Evolutionary conservation across 176 grass and related monocot genomes (phyloP).

Genomic region (Elaeis guineensis): DNA sequence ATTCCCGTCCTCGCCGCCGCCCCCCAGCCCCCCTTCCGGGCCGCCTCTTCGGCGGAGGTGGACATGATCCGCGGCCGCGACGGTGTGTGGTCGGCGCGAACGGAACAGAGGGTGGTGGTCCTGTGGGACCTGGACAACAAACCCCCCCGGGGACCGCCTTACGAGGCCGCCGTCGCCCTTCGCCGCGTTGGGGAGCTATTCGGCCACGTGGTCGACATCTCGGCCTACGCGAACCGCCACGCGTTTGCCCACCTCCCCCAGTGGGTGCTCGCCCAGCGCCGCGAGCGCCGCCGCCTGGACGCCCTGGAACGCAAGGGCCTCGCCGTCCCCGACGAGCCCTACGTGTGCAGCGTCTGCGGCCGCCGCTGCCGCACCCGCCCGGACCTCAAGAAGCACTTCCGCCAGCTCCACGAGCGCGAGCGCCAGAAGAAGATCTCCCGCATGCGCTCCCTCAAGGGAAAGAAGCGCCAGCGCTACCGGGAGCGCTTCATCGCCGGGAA

Average conservation of each 20-base stretch:
- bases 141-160: conserved; percentile 67
- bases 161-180: conserved; percentile 52
- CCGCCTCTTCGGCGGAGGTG: conserved; percentile 20
- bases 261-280: conserved; percentile 60
- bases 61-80: conserved; percentile 54
- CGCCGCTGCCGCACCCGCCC: conserved; percentile 77
- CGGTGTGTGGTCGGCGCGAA: conserved; percentile 30
- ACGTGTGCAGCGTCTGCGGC: conserved; percentile 73
- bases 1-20: conserved; percentile 7
- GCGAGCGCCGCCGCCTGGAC: conserved; percentile 49
- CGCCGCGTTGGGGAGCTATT: conserved; percentile 50
- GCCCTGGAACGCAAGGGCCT: conserved; percentile 54
- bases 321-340: conserved; percentile 38
- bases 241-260: conserved; percentile 71
- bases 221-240: conserved; percentile 85
- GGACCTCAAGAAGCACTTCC: conserved; percentile 80
- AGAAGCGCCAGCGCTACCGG: conserved; percentile 76
- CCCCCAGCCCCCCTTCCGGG: conserved; percentile 17
- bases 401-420: conserved; percentile 90
- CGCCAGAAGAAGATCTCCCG: conserved; percentile 82
- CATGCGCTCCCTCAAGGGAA: conserved; percentile 87
- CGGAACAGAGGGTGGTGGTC: conserved; percentile 46
- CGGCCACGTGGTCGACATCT: conserved; percentile 61
- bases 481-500: conserved; percentile 67
- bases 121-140: conserved; percentile 99